Evolutionary conservation across 2,329 filamentous ascomycete species (phyloP).

Genomic region (Colletotrichum limetticola): DNA sequence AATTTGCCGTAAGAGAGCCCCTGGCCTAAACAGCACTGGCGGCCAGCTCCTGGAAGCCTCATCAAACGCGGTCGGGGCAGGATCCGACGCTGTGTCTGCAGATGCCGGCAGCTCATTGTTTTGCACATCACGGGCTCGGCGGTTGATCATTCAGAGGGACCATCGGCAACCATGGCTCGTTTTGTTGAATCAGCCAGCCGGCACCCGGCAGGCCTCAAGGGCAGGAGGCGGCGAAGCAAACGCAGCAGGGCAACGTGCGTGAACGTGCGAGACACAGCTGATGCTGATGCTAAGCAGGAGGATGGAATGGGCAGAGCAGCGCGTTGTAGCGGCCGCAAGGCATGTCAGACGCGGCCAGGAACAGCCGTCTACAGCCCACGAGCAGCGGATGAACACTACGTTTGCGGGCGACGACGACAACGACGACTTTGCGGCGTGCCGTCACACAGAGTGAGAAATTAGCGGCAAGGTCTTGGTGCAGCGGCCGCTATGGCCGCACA

Average conservation of each 20-base stretch:
- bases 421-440: background rate
- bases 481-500: background rate
- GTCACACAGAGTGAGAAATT: background rate
- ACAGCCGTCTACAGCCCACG: background rate
- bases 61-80: background rate
- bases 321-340: background rate
- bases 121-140: background rate
- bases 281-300: background rate
- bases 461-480: background rate
- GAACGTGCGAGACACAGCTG: background rate
- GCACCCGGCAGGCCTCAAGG: background rate
- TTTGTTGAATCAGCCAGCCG: background rate
- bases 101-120: background rate
- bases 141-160: background rate
- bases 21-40: background rate
- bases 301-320: background rate
- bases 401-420: constrained; percentile 9
- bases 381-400: constrained; percentile 9
- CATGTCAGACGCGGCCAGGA: constrained; percentile 12
- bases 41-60: background rate
- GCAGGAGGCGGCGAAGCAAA: background rate
- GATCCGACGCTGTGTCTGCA: background rate
- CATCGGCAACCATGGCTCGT: background rate
- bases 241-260: background rate
- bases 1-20: background rate